Percentiles rank a stretch among this genome's conserved stretches.
Conservation (phyloP, 108 stramenopile genomes). For the Aureococcus anophagefferens region DNA sequence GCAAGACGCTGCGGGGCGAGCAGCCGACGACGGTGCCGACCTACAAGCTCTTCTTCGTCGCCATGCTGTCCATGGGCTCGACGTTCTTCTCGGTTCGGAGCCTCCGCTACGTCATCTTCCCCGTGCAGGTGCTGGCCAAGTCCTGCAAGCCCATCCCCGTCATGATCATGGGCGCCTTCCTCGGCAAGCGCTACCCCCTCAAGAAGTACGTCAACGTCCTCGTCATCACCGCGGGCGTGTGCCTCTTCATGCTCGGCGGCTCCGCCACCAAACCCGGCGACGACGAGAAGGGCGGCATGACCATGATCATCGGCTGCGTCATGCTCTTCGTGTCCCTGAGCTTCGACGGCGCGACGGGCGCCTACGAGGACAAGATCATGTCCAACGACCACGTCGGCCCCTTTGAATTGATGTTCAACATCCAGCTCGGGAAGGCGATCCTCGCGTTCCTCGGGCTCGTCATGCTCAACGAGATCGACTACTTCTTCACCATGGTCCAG, state of each 20-base stretch:
- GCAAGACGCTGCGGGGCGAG: slow-evolving; percentile 64
- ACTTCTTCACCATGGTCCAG: slow-evolving; percentile 83
- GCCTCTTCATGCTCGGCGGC: slow-evolving; percentile 91
- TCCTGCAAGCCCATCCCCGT: slow-evolving; percentile 97
- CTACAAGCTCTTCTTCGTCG: slow-evolving; percentile 76
- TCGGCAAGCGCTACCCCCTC: slow-evolving; percentile 83
- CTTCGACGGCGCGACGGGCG: slow-evolving; percentile 96
- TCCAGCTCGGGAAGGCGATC: slow-evolving; percentile 94
- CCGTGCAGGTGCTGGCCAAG: slow-evolving; percentile 93
- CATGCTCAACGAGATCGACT: slow-evolving; percentile 78
- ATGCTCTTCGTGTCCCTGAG: slow-evolving; percentile 87
- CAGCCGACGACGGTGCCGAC: slow-evolving; percentile 84
- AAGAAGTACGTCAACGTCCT: slow-evolving; percentile 85
- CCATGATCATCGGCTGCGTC: slow-evolving; percentile 70
- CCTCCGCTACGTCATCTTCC: slow-evolving; percentile 77
- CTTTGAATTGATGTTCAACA: slow-evolving; percentile 98
- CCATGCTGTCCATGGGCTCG: slow-evolving; percentile 84
- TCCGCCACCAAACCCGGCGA: slow-evolving; percentile 5
- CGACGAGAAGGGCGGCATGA: slow-evolving; percentile 41
- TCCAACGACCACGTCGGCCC: slow-evolving; percentile 84
- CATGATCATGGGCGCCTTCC: slow-evolving; percentile 89
- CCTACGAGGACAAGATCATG: slow-evolving; percentile 99
- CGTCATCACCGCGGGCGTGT: slow-evolving; percentile 82
- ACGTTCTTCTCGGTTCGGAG: slow-evolving; percentile 89
- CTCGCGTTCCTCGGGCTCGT: slow-evolving; percentile 77